A percentile compares a stretch with the other conserved stretches of the same genome.
phyloP scores from a whole-genome alignment of 1,284 basidiomycete genomes.

The Waitea zeae region DNA sequence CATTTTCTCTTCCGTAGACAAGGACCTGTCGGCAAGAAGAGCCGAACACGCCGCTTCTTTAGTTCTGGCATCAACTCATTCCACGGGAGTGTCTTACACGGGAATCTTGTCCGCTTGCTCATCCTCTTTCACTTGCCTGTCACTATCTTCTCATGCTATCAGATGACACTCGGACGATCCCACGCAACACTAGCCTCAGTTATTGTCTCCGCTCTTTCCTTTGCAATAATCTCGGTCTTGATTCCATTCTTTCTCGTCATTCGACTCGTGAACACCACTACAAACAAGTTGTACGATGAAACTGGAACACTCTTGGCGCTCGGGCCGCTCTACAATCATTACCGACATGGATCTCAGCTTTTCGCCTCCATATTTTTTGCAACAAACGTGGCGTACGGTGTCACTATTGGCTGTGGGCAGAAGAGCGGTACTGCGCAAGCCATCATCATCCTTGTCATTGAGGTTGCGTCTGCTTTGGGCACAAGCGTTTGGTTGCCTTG shows the following conservation, averaged over 20 bases:
- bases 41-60: slow-evolving; percentile 22
- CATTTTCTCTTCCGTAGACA: slow-evolving; percentile 19
- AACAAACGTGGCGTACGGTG: slow-evolving; percentile 66
- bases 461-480: slow-evolving; percentile 66
- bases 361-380: slow-evolving; percentile 73
- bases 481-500: slow-evolving; percentile 92
- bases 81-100: slow-evolving; percentile 63
- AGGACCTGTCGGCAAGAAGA: slow-evolving; percentile 10
- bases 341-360: slow-evolving; percentile 80
- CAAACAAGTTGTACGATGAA: slow-evolving; percentile 88
- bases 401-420: slow-evolving; percentile 83
- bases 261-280: slow-evolving; percentile 63
- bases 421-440: slow-evolving; percentile 82
- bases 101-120: slow-evolving; percentile 82
- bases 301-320: slow-evolving; percentile 80
- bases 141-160: slow-evolving; percentile 81
- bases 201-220: slow-evolving; percentile 58
- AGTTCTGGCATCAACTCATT: slow-evolving; percentile 54
- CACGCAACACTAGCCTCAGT: slow-evolving; percentile 38
- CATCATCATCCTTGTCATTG: slow-evolving; percentile 74
- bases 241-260: slow-evolving; percentile 63
- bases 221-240: slow-evolving; percentile 64
- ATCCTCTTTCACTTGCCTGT: slow-evolving; percentile 89
- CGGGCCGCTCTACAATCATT: slow-evolving; percentile 93
- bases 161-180: slow-evolving; percentile 45